These are phyloP conservation scores for Zarea fungicola DNA, from an alignment of 2,329 filamentous ascomycete species.

Conservation along the genomic window DNA sequence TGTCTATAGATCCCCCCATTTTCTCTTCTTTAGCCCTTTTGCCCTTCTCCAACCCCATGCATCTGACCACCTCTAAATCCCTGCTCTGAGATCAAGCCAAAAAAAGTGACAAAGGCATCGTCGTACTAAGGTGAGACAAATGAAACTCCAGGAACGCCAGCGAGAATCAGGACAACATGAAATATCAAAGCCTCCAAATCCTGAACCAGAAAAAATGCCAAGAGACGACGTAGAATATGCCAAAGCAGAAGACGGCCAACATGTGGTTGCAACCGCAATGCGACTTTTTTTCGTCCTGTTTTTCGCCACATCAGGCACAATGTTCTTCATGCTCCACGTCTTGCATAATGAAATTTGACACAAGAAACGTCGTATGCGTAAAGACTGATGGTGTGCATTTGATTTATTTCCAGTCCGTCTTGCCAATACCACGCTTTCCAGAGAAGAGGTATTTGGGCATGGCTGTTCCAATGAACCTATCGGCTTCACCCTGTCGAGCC, in stretches of 20 bases:
- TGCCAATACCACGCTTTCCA: constrained; percentile 92
- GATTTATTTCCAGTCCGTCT: constrained; percentile 67
- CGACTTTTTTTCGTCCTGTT: too few relatives aligned
- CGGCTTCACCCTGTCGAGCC: constrained; percentile 93
- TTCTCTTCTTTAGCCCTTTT: neutral
- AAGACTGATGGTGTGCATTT: too few relatives aligned
- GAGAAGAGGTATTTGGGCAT: constrained; percentile 86
- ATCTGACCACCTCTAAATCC: neutral
- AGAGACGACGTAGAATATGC: constrained; percentile 8
- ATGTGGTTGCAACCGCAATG: constrained; percentile 10
- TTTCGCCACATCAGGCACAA: too few relatives aligned
- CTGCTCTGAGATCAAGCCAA: constrained; percentile 8
- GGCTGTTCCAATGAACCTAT: constrained; percentile 78
- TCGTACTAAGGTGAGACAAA: constrained; percentile 9
- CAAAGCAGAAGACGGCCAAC: constrained; percentile 8
- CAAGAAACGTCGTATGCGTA: too few relatives aligned
- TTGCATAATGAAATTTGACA: too few relatives aligned
- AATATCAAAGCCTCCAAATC: neutral
- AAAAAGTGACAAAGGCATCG: constrained; percentile 8
- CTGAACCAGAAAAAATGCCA: neutral
- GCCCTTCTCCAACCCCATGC: neutral
- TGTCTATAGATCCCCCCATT: constrained; percentile 7
- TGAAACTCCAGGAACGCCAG: constrained; percentile 11
- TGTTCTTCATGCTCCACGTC: too few relatives aligned
- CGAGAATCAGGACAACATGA: neutral